Evolutionary conservation across 2,329 filamentous ascomycete genomes (phyloP).

Genomic region (Microsporum audouinii): DNA sequence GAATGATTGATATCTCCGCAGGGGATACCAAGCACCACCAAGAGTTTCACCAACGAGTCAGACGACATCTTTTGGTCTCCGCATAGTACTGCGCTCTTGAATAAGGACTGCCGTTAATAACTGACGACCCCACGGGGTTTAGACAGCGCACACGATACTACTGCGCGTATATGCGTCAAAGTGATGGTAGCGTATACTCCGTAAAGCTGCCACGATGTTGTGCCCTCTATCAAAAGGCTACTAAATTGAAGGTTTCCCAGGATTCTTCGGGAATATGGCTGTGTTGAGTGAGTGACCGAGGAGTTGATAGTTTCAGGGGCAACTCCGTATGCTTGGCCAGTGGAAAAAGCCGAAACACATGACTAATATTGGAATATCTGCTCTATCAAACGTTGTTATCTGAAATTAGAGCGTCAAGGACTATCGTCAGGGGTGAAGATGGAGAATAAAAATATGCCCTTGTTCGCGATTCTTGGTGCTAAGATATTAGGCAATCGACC

Average conservation of each 20-base stretch:
- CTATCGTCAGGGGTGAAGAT: background rate
- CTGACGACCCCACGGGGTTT: background rate
- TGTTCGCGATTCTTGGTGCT: background rate
- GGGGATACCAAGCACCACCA: background rate
- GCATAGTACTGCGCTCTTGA: background rate
- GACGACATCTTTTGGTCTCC: background rate
- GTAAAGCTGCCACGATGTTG: background rate
- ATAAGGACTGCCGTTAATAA: background rate
- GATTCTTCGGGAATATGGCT: background rate
- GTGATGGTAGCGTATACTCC: background rate
- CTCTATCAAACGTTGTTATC: background rate
- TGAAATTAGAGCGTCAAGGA: background rate
- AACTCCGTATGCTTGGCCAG: background rate
- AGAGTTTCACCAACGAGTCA: background rate
- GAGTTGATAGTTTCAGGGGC: background rate
- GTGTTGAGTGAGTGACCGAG: background rate
- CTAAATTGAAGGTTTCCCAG: background rate
- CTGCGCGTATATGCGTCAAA: background rate
- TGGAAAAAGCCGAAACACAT: background rate
- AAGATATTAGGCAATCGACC: background rate
- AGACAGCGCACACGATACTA: background rate
- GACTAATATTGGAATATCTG: background rate
- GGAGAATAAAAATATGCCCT: background rate
- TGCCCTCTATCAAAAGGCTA: background rate
- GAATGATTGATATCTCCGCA: background rate